Conservation (phyloP, 805 yeast genomes). For the Candida krabiensis region DNA sequence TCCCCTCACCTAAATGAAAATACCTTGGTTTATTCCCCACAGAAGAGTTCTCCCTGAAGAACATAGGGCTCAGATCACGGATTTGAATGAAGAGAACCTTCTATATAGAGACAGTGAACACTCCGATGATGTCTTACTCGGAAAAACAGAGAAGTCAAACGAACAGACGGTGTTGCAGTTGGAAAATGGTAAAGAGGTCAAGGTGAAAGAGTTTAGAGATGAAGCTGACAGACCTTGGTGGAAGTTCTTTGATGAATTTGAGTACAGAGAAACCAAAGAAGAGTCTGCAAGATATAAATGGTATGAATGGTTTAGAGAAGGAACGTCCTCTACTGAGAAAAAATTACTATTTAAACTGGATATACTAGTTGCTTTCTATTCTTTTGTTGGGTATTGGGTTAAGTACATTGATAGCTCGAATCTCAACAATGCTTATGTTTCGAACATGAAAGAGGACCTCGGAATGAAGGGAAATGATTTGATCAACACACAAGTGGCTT, state of each 20-base stretch:
- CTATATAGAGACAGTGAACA: too few species aligned
- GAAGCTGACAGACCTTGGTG: constrained; percentile 56
- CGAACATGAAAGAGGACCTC: constrained; percentile 59
- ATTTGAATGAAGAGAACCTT: too few species aligned
- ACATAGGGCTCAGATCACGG: not conserved
- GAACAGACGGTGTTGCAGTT: too few species aligned
- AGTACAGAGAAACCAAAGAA: constrained; percentile 46
- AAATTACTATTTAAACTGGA: constrained; percentile 54
- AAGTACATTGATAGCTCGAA: constrained; percentile 64
- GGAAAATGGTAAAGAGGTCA: constrained; percentile 6
- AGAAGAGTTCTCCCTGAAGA: constrained; percentile 16
- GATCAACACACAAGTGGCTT: constrained; percentile 57
- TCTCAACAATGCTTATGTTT: constrained; percentile 64
- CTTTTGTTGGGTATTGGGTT: constrained; percentile 66
- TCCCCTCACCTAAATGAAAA: not conserved
- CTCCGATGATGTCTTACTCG: too few species aligned
- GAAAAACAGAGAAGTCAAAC: too few species aligned
- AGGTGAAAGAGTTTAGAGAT: constrained; percentile 44
- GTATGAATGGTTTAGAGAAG: constrained; percentile 55
- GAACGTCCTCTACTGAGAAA: constrained; percentile 48
- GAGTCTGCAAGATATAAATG: constrained; percentile 39
- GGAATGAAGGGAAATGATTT: constrained; percentile 63
- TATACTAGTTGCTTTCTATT: constrained; percentile 50
- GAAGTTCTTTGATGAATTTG: constrained; percentile 61
- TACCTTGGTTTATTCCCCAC: constrained; percentile 12